Base-by-base conservation (phyloP, 2,329 filamentous ascomycete species). In the Myrmaecium sp. region DNA sequence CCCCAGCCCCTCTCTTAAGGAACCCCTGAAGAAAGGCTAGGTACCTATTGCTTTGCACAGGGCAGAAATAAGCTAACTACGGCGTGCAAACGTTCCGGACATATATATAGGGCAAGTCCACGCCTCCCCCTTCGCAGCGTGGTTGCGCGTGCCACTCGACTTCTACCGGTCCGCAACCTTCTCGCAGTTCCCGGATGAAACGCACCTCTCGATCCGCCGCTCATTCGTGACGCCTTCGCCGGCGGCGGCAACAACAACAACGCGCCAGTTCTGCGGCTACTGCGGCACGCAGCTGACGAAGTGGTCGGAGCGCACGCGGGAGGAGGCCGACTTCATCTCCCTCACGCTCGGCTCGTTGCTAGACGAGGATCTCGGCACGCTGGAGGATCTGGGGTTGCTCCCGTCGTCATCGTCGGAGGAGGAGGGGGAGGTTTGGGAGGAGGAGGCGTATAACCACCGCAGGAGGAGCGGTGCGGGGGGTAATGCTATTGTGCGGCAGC, bases 211-310 rank as follows among this genome's bases (percentile, higher is more conserved):
- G 29, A 61, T 62, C 39, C 55, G 55, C 28, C 52, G 55, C 26
- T 57, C 51, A 22, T 62, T 56, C 38, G 34, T 46, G 30, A 24
- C 33, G 13, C 31, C 31, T 14, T 54, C 50, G 3, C 49, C 46
- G 10, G 37, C 47, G 13, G 34, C 42, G 2, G 69, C 72, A 3
- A 33, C 10, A 66, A 69, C 47, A 40, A n/a, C n/a, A n/a, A n/a
- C n/a, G n/a, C 71, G 80, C 26, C 69, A 82, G 38, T 94, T 94
- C 52, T 94, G 84, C 53, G 84, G 84, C 14, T 91, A 78, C 56
- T 93, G 84, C 48, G 84, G 84, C 27, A 92, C 83, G 0, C 77
- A 79, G 8, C 58, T 94, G 28, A 76, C 75, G 0, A 81, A 75
- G 40, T 93, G 82, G 82, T 75, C 72, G 24, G 83, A 92, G 49